A percentile compares a stretch with the other conserved stretches of the same genome.
These are phyloP conservation scores for Ogataea trehaloabstinens DNA, from an alignment of 805 yeast species.

Conservation along the genomic window DNA sequence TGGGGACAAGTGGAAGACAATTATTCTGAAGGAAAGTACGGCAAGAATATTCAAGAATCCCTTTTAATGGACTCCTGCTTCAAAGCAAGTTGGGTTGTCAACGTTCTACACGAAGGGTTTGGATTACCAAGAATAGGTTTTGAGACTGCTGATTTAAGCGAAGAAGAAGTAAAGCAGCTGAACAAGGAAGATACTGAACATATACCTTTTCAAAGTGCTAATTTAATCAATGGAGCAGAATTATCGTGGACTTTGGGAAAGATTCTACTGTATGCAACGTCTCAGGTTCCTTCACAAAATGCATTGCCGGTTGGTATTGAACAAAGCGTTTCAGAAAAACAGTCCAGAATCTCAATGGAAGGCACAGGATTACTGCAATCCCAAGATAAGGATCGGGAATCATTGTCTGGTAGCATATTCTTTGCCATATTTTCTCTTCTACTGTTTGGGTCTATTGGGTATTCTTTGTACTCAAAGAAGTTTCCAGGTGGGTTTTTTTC, in stretches of 20 bases:
- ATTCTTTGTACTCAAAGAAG: slow-evolving; percentile 11
- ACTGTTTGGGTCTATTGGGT: slow-evolving; percentile 11
- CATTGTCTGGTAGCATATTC: slow-evolving; percentile 7
- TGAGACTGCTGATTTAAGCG: slow-evolving; percentile 37
- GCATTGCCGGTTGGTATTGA: slow-evolving; percentile 34
- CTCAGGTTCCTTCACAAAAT: slow-evolving; percentile 45
- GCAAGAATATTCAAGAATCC: slow-evolving; percentile 51
- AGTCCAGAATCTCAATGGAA: slow-evolving; percentile 1
- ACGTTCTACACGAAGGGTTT: slow-evolving; percentile 88
- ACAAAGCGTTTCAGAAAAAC: slow-evolving; percentile 33
- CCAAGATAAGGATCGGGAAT: slow-evolving; percentile 6
- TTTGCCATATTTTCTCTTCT: slow-evolving; percentile 15
- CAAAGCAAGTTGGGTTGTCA: slow-evolving; percentile 92
- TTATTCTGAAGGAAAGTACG: slow-evolving; percentile 53
- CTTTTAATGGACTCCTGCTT: slow-evolving; percentile 78
- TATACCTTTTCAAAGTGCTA: slow-evolving; percentile 79
- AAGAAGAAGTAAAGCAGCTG: slow-evolving; percentile 25
- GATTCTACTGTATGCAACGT: slow-evolving; percentile 77
- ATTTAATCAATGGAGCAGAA: slow-evolving; percentile 77
- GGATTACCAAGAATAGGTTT: slow-evolving; percentile 72
- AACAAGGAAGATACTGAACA: slow-evolving; percentile 29
- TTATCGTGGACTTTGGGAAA: slow-evolving; percentile 95
- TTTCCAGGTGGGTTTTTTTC: slow-evolving; percentile 2
- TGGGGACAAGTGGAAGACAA: slow-evolving; percentile 60
- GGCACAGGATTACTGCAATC: not conserved